Percentiles rank a stretch among this genome's conserved stretches.
phyloP scores from a whole-genome alignment of 2,329 filamentous ascomycete species.

The Triangularia verruculosa region DNA sequence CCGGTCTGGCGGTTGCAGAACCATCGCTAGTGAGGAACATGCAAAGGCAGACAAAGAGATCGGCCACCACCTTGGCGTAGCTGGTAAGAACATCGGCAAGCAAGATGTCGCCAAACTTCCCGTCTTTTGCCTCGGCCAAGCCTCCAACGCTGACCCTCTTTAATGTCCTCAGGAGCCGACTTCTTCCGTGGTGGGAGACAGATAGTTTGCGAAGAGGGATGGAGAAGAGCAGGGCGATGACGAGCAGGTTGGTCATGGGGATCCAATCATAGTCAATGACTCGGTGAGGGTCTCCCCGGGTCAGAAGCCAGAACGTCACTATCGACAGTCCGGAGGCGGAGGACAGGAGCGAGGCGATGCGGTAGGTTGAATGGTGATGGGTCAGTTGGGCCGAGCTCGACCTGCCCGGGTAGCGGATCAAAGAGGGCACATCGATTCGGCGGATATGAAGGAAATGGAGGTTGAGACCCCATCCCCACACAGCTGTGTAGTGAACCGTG shows the following conservation, averaged over 20 bases:
- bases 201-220: constrained; percentile 64
- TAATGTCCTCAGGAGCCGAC: constrained; percentile 71
- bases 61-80: constrained; percentile 88
- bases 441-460: constrained; percentile 77
- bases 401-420: constrained; percentile 83
- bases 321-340: constrained; percentile 69
- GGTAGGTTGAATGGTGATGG: constrained; percentile 81
- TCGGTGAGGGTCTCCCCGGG: constrained; percentile 64
- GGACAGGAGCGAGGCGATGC: constrained; percentile 74
- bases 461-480: constrained; percentile 94
- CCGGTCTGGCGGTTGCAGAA: constrained; percentile 75
- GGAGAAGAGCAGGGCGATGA: constrained; percentile 68
- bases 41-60: constrained; percentile 84
- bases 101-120: constrained; percentile 91
- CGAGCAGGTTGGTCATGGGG: constrained; percentile 76
- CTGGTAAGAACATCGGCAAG: constrained; percentile 92
- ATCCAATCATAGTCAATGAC: constrained; percentile 81
- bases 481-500: constrained; percentile 57
- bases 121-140: constrained; percentile 79
- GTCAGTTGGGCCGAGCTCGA: constrained; percentile 66
- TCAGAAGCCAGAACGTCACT: constrained; percentile 78
- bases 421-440: constrained; percentile 81
- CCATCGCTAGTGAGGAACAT: constrained; percentile 77
- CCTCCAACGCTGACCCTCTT: constrained; percentile 80
- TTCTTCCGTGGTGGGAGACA: constrained; percentile 66